Conservation (phyloP, 2,329 filamentous ascomycete genomes). For the Emmonsia crescens region DNA sequence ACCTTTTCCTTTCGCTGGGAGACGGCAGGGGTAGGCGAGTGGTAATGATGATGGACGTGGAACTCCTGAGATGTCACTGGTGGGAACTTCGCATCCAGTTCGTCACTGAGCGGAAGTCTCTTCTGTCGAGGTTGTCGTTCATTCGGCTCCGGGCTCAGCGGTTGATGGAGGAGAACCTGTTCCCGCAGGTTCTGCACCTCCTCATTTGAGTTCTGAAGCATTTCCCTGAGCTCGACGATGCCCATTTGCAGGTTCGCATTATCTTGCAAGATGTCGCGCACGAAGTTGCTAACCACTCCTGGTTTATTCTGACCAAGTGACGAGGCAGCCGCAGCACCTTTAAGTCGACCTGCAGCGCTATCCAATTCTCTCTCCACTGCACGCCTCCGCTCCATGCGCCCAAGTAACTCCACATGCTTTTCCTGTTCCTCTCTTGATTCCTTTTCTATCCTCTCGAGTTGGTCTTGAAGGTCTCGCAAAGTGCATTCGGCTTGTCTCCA, state of each 20-base stretch:
- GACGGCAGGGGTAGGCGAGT: conserved; percentile 48
- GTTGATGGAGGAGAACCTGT: conserved; percentile 69
- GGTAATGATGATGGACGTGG: conserved; percentile 92
- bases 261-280: conserved; percentile 88
- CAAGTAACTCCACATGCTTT: conserved; percentile 68
- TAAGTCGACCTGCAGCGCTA: conserved; percentile 66
- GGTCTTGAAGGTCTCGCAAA: conserved; percentile 68
- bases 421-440: conserved; percentile 72
- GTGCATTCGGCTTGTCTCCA: conserved; percentile 79
- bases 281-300: conserved; percentile 83
- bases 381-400: conserved; percentile 72
- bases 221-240: conserved; percentile 79
- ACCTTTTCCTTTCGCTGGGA: conserved; percentile 45
- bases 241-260: conserved; percentile 89
- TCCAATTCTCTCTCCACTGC: conserved; percentile 73
- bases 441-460: conserved; percentile 77
- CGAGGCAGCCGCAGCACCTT: conserved; percentile 64
- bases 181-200: conserved; percentile 82
- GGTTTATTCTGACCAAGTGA: conserved; percentile 50
- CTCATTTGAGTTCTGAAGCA: conserved; percentile 84
- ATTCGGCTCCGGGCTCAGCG: conserved; percentile 35
- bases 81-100: conserved; percentile 49
- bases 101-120: conserved; percentile 54
- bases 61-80: conserved; percentile 57
- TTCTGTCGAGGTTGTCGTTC: conserved; percentile 12